phyloP scores from a whole-genome alignment of 768 basidiomycete species.

The Pisolithus sp. region DNA sequence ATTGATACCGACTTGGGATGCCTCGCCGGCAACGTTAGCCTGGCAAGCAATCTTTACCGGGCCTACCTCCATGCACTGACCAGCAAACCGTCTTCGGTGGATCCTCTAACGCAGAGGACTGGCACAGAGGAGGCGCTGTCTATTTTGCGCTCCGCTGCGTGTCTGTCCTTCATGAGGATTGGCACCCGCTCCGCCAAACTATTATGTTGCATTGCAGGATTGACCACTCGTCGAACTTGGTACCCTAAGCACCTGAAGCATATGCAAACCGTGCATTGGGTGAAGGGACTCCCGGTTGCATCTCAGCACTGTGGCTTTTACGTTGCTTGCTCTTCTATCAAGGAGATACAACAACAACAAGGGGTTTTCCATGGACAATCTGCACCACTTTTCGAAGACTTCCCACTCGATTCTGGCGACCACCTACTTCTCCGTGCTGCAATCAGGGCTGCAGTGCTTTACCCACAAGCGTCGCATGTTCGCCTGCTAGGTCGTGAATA shows the following conservation, averaged over 20 bases:
- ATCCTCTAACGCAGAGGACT: slow-evolving; percentile 36
- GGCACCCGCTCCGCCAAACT: slow-evolving; percentile 19
- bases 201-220: slow-evolving; percentile 24
- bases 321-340: slow-evolving; percentile 16
- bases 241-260: slow-evolving; percentile 28
- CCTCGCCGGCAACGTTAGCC: slow-evolving; percentile 15
- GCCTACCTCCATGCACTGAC: slow-evolving; percentile 39
- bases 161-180: slow-evolving; percentile 33
- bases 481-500: background rate
- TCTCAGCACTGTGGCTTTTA: slow-evolving; percentile 27
- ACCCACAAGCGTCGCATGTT: slow-evolving; percentile 1
- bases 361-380: slow-evolving; percentile 6
- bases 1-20: slow-evolving; percentile 22
- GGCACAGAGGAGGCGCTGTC: slow-evolving; percentile 37
- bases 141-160: slow-evolving; percentile 29
- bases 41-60: slow-evolving; percentile 24
- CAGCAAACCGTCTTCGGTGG: slow-evolving; percentile 28
- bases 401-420: background rate
- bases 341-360: slow-evolving; percentile 11
- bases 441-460: slow-evolving; percentile 10
- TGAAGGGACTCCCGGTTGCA: slow-evolving; percentile 10
- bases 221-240: slow-evolving; percentile 29
- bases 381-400: slow-evolving; percentile 4
- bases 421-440: slow-evolving; percentile 16
- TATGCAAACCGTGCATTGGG: slow-evolving; percentile 35